Base-by-base conservation (phyloP, 441 rosid species). In the Mallotus japonicus region DNA sequence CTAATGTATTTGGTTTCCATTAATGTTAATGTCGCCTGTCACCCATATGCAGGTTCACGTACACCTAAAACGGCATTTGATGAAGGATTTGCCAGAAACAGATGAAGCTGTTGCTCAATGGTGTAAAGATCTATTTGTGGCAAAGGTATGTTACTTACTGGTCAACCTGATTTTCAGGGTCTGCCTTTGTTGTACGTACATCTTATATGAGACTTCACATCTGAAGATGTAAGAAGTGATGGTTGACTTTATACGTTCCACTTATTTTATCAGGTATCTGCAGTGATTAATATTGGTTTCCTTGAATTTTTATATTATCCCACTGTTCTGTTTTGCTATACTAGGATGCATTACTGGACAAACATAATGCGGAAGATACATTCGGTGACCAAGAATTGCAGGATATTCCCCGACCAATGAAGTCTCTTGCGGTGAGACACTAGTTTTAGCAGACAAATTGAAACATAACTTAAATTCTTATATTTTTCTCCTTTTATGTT, bases 51-150 rank as follows among this genome's bases (percentile, higher is more conserved):
- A 95, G 99, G 84, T 95, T 73, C 95, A 95, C 73, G 86, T 93
- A 76, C 98, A 87, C 76, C 63, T 95, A 67, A 85, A 85, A 85
- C 79, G 97, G 62, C 95, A 80, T 81, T 72, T 73, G 73, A 91
- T 95, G 97, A 89, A 88, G 77, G 97, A 93, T 66, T 81, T 95
- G 84, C 98, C 99, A 61, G 96, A 91, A 83, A 79, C 90, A 46
- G 97, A 95, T 57, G 98, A 95, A 42, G 94, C 77, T 65, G 84
- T 93, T 80, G 94, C 99, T 65, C 97, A 93, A 79, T 95, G 99
- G 99, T 95, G 99, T 82, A 90, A 84, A 85, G 98, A 95, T 85
- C 65, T 84, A 64, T 93, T 95, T 81, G 88, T 89, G 69, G 87
- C 86, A 42, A 95, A 93, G 97, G 99, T 95, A 63, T 73, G 58